Base-by-base conservation (phyloP, 805 yeast species). In the Yarrowia sp. region DNA sequence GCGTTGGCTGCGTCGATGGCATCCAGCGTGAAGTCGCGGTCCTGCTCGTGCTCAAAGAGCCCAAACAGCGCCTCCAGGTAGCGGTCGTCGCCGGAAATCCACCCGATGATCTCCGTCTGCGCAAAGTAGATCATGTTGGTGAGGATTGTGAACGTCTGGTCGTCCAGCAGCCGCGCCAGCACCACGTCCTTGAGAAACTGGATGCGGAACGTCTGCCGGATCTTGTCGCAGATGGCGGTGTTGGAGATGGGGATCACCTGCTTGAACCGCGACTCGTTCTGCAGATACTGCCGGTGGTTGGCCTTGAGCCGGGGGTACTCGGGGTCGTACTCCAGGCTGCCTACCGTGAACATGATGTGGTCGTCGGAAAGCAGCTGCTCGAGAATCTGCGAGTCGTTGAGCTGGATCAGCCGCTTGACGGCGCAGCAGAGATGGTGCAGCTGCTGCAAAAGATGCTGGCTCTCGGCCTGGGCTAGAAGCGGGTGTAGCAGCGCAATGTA, bases 111-210 rank as follows among this genome's bases (percentile, higher is more conserved):
- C 51, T 84, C 85, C 25, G 84, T 81, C 67, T 90, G 93, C 68
- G 88, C 85, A 66, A 79, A 73, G 68, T 83, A 85, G 5, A 90
- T 86, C 75, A 87, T 75, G 0, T 88, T 83, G 16, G 86, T 77
- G 35, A 94, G 78, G 63, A 87, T 76, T 65, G 81, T 82, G 69
- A 85, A 84, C 4, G 91, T 81, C 44, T 85, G 82, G 70, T 93
- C 98, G 71, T 93, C 98, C 49, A 93, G 71, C 41, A 86, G 75
- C 59, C 97, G 77, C 3, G 94, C 92, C 25, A 93, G 74, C 1
- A 89, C 96, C 18, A 90, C 96, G 72, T 93, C 97, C 71, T 88
- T 88, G 53, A 94, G 76, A 71, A 88, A 90, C 69, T 87, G 92
- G 62, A 91, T 76, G 63, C 89, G 79, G 71, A 86, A 90, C 38